Evolutionary conservation across 345 rosid genomes (phyloP), one percentile per base, ranked within the genome.

Genomic region (Murraya paniculata): DNA sequence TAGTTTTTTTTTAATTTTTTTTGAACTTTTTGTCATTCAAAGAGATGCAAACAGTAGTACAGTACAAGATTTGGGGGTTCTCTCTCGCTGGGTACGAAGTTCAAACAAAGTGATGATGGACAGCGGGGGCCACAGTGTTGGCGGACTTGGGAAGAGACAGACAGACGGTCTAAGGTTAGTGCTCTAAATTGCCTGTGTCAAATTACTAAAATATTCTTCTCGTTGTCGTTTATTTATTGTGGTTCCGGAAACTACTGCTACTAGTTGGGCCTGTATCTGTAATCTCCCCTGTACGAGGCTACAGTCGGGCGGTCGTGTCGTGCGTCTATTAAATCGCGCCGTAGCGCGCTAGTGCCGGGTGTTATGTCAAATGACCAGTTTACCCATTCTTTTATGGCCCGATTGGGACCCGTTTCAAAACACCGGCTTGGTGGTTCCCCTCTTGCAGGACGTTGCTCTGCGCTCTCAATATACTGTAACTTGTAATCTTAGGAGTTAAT

Each of bases 61-160:
- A 35, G 57, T 53, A 48, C 11, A 30, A 24, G 48, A 36, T 64
- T 31, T 56, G 25, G 48, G 66, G 64, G 50, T 2, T 62, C 10
- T 24, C 78, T 62, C 21, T 35, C 78, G 79, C 53, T 78, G 77
- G 68, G 78, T 76, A 83, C 80, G 18, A 80, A 83, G 78, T 81
- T 85, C 78, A 82, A 82, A 71, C 78, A 74, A 82, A 76, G 79
- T 24, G 72, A 71, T 60, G 67, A 78, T 70, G 78, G 7, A 56
- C 48, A 50, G 16, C 2, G 73, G 74, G 84, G 19, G 82, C 85
- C 84, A 41, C 77, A 2, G 50, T 64, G 50, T 39, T 27, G 76
- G 64, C 48, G 57, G 41, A n/a, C 56, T 77, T 50, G 78, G 67
- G 36, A 73, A 72, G 68, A 81, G 84, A 82, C 82, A 77, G 79